A percentile compares a stretch with the other conserved stretches of the same genome.
These are phyloP conservation scores for Elasticomyces elasticus DNA, from an alignment of 495 filamentous ascomycete species.

Conservation along the genomic window DNA sequence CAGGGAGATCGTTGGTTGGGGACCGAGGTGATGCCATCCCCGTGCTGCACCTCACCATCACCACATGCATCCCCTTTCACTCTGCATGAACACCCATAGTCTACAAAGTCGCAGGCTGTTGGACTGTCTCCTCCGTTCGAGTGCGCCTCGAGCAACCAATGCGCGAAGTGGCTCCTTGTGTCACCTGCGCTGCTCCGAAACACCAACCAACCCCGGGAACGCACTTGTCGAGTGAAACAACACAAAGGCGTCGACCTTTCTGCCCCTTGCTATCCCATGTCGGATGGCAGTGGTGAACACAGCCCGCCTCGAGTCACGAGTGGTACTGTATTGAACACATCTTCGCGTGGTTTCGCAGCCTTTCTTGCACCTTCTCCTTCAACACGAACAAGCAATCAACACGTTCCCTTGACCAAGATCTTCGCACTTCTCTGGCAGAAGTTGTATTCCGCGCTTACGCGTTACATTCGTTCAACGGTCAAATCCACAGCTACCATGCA, in stretches of 20 bases:
- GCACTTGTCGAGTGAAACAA: neutral
- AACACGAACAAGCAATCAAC: too few species aligned
- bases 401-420: too few species aligned
- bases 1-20: neutral
- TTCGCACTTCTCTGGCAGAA: neutral
- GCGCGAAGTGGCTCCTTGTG: neutral
- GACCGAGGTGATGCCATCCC: neutral
- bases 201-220: neutral
- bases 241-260: neutral
- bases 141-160: neutral
- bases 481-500: neutral
- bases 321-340: too few species aligned
- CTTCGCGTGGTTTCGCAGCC: neutral
- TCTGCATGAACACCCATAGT: neutral
- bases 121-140: neutral
- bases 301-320: too few species aligned
- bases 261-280: neutral
- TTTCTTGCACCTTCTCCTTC: neutral
- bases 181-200: neutral
- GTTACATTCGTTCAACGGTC: neutral
- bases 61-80: neutral
- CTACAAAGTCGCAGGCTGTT: neutral
- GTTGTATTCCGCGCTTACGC: neutral
- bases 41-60: too few species aligned
- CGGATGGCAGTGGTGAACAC: neutral